Base-by-base conservation (phyloP, 2,329 filamentous ascomycete species). In the Sporothrix brunneoviolacea region DNA sequence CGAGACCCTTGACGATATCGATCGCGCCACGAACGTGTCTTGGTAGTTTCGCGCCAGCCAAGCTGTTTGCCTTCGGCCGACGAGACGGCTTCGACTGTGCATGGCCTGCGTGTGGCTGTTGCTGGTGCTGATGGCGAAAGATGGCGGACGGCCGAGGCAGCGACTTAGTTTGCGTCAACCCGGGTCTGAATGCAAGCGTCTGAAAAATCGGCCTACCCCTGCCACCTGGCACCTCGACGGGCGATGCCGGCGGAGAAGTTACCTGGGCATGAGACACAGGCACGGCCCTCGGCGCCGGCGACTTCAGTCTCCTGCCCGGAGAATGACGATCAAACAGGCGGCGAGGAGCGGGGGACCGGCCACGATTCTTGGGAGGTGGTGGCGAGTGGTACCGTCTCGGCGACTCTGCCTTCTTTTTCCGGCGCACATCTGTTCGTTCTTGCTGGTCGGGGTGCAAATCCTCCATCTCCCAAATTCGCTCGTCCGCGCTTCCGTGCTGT, bases 1-100 rank as follows among this genome's bases (percentile, higher is more conserved):
- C 93, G 1, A 98, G 79, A 8, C 93, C 93, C 67, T 95, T 95
- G 68, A 96, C 88, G 55, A 96, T 98, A 67, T 97, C 93, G 58
- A 98, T 94, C 32, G 93, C 91, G n/a, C 90, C 89, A 55, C 93
- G 86, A 9, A 88, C 79, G 56, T 93, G 89, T 37, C 81, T 70
- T 45, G 84, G 77, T 52, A 70, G 50, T 9, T 47, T 54, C 24
- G 33, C 40, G 32, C 52, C 44, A 13, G 48, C 68, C 52, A 61
- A 56, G 59, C 61, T 50, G 59, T 64, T 56, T 56, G 67, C 55
- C 55, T 58, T 60, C 21, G 54, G 35, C 39, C 54, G 61, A 45
- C 62, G 62, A 4, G 22, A 45, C 12, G 59, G 43, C 50, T 66
- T 67, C 46, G 67, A 30, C 16, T 40, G 47, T 4, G 32, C n/a